Evolutionary conservation across 2,329 filamentous ascomycete species (phyloP).

Genomic region (Aspergillus brasiliensis): DNA sequence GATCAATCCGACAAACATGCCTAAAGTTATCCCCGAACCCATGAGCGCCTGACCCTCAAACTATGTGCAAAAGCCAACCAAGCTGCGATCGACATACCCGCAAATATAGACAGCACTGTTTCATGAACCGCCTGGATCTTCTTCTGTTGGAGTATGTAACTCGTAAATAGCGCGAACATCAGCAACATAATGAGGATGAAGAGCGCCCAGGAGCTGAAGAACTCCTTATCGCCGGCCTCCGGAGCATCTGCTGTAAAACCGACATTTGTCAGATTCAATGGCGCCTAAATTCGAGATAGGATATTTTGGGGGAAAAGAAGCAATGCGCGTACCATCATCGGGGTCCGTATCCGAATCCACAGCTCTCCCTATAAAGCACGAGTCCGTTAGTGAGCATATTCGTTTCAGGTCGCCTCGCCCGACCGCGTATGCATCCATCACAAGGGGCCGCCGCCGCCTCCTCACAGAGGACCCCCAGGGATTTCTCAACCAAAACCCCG

Average conservation of each 20-base stretch:
- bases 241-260: slow-evolving; percentile 56
- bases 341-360: slow-evolving; percentile 40
- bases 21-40: slow-evolving; percentile 47
- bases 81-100: slow-evolving; percentile 58
- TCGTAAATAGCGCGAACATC: slow-evolving; percentile 92
- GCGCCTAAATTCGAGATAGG: background rate
- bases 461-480: background rate
- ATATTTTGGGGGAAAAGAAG: slow-evolving; percentile 11
- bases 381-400: slow-evolving; percentile 21
- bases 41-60: slow-evolving; percentile 13
- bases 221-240: slow-evolving; percentile 88
- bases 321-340: slow-evolving; percentile 38
- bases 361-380: slow-evolving; percentile 34
- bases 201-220: slow-evolving; percentile 93
- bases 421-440: background rate
- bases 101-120: slow-evolving; percentile 97
- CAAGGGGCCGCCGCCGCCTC: background rate
- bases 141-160: slow-evolving; percentile 93
- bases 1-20: slow-evolving; percentile 91
- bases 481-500: too few relatives aligned
- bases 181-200: slow-evolving; percentile 95
- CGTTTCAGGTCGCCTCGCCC: background rate
- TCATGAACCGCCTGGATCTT: slow-evolving; percentile 98
- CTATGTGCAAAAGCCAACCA: background rate
- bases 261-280: slow-evolving; percentile 23